Base-by-base conservation (phyloP, 805 yeast species). In the Candida silvatica region DNA sequence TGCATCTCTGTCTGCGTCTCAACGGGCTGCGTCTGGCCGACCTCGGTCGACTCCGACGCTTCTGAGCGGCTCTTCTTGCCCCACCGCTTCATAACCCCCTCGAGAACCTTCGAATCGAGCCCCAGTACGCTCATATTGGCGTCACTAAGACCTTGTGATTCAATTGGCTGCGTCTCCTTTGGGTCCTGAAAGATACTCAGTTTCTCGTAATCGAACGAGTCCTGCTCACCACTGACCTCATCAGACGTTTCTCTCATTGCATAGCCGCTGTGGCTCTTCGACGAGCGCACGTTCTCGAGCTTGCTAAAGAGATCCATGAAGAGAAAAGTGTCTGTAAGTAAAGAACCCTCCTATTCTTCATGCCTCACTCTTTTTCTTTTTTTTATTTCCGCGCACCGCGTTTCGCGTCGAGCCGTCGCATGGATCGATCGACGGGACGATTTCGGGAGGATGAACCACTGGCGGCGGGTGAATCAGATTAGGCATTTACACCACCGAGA, bases 21-120 rank as follows among this genome's bases (percentile, higher is more conserved):
- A n/a, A n/a, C n/a, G n/a, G n/a, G n/a, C n/a, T n/a, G n/a, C n/a
- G n/a, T n/a, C n/a, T n/a, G n/a, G n/a, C n/a, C n/a, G n/a, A n/a
- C n/a, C n/a, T n/a, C n/a, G n/a, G n/a, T n/a, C n/a, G n/a, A n/a
- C n/a, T n/a, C n/a, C n/a, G n/a, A n/a, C n/a, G n/a, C n/a, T n/a
- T n/a, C n/a, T n/a, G n/a, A n/a, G n/a, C n/a, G n/a, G n/a, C n/a
- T n/a, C n/a, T n/a, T n/a, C n/a, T n/a, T n/a, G n/a, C n/a, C 16
- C 36, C 24, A 27, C 18, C 36, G 24, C 11, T 27, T 33, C 36
- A 33, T 27, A 5, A 33, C 24, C 4, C 31, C 25, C 11, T 27
- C 31, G 16, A 33, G 24, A n/a, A 33, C 27, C 14, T 22, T 15
- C 18, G 36, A 33, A 20, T 27, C 31, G 15, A 33, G 17, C 4